Percentiles rank a stretch among this genome's conserved stretches.
Evolutionary conservation across 2,329 filamentous ascomycete genomes (phyloP).

Genomic region (Aciculosporium take): DNA sequence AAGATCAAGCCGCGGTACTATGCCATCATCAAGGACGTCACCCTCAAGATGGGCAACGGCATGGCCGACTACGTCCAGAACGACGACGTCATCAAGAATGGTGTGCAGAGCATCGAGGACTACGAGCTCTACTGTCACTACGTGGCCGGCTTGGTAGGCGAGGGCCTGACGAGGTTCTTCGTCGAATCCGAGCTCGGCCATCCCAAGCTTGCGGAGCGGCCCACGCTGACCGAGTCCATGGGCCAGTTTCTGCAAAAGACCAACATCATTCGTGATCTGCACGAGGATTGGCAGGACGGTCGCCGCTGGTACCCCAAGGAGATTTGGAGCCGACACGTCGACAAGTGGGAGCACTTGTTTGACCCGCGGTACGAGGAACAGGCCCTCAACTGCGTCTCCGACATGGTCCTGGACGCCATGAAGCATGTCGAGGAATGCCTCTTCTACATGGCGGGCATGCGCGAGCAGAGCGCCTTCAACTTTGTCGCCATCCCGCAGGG

Average conservation of each 20-base stretch:
- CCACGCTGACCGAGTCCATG: constrained; percentile 84
- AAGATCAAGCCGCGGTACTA: constrained; percentile 75
- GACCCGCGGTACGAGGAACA: constrained; percentile 61
- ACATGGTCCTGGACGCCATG: constrained; percentile 87
- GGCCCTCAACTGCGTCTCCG: constrained; percentile 74
- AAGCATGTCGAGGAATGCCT: constrained; percentile 81
- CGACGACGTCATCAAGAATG: constrained; percentile 63
- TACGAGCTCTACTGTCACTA: constrained; percentile 98
- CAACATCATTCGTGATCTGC: constrained; percentile 93
- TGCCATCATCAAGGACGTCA: constrained; percentile 83
- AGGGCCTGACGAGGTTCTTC: constrained; percentile 81
- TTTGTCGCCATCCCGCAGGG: constrained; percentile 93
- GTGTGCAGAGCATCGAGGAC: constrained; percentile 69
- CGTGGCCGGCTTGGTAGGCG: constrained; percentile 94
- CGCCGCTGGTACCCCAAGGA: constrained; percentile 90
- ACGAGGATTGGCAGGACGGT: constrained; percentile 77
- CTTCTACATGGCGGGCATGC: constrained; percentile 92
- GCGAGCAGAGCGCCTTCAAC: constrained; percentile 97
- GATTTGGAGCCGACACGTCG: constrained; percentile 92
- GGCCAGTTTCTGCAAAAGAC: constrained; percentile 95
- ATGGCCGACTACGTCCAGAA: constrained; percentile 94
- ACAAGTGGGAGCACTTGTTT: constrained; percentile 81
- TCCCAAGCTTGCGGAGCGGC: constrained; percentile 62
- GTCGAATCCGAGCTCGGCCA: constrained; percentile 80
- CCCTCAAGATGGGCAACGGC: constrained; percentile 87